Evolutionary conservation across 2,329 filamentous ascomycete genomes (phyloP).

Genomic region (Ceratocystis diversiconidia): DNA sequence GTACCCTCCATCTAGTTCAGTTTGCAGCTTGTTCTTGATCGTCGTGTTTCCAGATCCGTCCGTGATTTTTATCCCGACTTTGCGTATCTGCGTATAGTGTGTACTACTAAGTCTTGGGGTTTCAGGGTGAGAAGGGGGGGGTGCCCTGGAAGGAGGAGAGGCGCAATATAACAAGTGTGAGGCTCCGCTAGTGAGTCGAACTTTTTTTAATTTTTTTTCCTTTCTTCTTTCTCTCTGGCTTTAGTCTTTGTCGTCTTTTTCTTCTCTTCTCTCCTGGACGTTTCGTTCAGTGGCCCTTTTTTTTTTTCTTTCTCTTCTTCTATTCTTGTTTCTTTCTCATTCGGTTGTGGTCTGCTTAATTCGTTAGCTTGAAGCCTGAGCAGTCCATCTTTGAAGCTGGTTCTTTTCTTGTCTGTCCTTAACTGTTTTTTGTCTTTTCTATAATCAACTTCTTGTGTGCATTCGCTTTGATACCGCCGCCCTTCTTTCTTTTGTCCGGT

Average conservation of each 20-base stretch:
- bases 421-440: background rate
- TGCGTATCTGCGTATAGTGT: background rate
- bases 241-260: background rate
- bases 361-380: background rate
- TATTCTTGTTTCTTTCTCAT: background rate
- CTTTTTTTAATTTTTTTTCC: background rate
- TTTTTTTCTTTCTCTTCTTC: background rate
- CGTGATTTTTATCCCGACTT: background rate
- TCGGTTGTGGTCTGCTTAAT: background rate
- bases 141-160: background rate
- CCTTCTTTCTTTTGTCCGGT: background rate
- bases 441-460: background rate
- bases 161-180: background rate
- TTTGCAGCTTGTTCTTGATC: background rate
- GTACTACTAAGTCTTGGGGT: background rate
- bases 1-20: no score
- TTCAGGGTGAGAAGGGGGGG: background rate
- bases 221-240: background rate
- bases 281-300: background rate
- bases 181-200: background rate
- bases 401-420: slow-evolving; percentile 1
- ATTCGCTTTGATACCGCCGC: background rate
- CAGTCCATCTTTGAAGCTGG: background rate
- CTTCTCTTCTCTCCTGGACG: no score
- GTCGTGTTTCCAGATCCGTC: slow-evolving; percentile 1